These are phyloP conservation scores for Vanrija humicola DNA, from an alignment of 1,284 basidiomycete genomes.

Conservation along the genomic window DNA sequence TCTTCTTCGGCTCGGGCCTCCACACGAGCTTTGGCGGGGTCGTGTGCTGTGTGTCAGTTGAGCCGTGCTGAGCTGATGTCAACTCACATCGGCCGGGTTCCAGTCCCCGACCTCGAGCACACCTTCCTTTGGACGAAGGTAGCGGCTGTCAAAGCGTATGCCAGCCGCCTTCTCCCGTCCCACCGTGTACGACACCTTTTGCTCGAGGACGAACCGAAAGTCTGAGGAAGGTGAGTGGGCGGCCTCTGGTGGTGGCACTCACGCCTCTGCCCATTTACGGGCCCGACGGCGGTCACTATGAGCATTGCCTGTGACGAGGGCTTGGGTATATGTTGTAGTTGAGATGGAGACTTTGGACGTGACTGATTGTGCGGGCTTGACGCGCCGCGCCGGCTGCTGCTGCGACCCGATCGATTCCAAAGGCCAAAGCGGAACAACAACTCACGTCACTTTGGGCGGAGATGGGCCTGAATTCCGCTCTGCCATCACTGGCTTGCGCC, in stretches of 20 bases:
- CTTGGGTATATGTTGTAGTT: no score
- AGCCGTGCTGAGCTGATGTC: no score
- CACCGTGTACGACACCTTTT: constrained; percentile 30
- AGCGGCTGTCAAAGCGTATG: constrained; percentile 24
- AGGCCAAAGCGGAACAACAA: no score
- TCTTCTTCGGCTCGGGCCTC: constrained; percentile 29
- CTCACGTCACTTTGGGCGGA: neutral
- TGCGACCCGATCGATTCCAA: no score
- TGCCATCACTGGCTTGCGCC: neutral
- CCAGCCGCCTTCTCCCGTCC: constrained; percentile 32
- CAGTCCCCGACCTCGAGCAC: constrained; percentile 32
- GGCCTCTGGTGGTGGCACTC: constrained; percentile 1
- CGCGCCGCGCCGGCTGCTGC: no score
- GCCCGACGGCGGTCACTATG: constrained; percentile 36
- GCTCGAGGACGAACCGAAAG: constrained; percentile 41
- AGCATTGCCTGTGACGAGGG: no score
- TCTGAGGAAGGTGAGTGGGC: constrained; percentile 13
- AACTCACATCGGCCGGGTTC: constrained; percentile 33
- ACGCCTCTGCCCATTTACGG: constrained; percentile 39
- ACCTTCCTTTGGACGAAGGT: constrained; percentile 30
- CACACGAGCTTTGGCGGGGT: constrained; percentile 26
- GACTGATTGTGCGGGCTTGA: no score
- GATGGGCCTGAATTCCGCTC: neutral
- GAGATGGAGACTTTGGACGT: no score
- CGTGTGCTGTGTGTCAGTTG: constrained; percentile 5